These are phyloP conservation scores for Vigna radiata DNA, from an alignment of 306 rosid genomes.

Conservation along the genomic window DNA sequence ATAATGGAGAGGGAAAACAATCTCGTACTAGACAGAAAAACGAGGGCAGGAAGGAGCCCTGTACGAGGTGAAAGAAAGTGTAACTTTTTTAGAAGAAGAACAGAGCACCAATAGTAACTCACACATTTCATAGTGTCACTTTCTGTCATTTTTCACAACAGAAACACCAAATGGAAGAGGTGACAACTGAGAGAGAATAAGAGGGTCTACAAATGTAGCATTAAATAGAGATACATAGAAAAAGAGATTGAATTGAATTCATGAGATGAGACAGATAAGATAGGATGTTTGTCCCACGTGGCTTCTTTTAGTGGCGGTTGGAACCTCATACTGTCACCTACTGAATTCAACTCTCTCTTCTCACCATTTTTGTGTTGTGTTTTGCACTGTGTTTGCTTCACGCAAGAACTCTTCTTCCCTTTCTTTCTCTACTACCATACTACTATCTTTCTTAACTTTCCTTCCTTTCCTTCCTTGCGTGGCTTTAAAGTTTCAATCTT, in stretches of 20 bases:
- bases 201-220: constrained; percentile 4
- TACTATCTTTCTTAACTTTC: not conserved
- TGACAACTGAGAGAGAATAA: constrained; percentile 44
- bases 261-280: not conserved
- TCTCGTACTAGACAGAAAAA: constrained; percentile 45
- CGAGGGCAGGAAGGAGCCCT: not conserved
- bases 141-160: constrained; percentile 20
- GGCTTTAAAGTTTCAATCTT: constrained; percentile 69
- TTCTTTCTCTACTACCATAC: not conserved
- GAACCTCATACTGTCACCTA: constrained; percentile 51
- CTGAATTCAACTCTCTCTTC: not conserved
- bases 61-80: constrained; percentile 41
- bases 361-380: constrained; percentile 24
- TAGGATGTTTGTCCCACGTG: constrained; percentile 67
- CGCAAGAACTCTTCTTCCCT: constrained; percentile 64
- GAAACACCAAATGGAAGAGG: constrained; percentile 40
- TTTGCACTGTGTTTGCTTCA: constrained; percentile 76
- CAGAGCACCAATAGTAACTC: constrained; percentile 41
- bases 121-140: not conserved
- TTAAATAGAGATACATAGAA: not conserved
- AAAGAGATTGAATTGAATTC: not conserved
- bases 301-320: constrained; percentile 60
- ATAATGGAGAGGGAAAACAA: constrained; percentile 35
- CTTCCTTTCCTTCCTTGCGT: constrained; percentile 55
- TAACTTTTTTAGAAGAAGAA: constrained; percentile 26